phyloP scores from a whole-genome alignment of 2,329 filamentous ascomycete genomes.

The Metarhizium rileyi region DNA sequence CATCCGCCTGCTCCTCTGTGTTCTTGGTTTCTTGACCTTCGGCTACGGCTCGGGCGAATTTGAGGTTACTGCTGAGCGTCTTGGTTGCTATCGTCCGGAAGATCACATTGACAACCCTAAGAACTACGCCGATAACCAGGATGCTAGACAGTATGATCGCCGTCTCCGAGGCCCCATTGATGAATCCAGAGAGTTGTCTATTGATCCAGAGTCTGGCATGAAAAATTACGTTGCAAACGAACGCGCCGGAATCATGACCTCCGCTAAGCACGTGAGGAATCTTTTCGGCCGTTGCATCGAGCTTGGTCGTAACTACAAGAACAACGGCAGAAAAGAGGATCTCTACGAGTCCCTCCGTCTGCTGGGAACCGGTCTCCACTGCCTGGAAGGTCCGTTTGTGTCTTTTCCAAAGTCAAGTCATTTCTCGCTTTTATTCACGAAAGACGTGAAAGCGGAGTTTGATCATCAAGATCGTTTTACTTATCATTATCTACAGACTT shows the following conservation, averaged over 20 bases:
- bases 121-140: conserved; percentile 83
- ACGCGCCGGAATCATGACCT: conserved; percentile 66
- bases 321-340: conserved; percentile 53
- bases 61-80: conserved; percentile 70
- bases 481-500: conserved; percentile 47
- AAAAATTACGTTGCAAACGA: conserved; percentile 97
- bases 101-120: conserved; percentile 68
- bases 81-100: conserved; percentile 77
- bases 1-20: conserved; percentile 79
- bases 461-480: background rate
- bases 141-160: conserved; percentile 72
- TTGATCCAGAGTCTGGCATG: conserved; percentile 67
- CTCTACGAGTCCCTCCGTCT: conserved; percentile 80
- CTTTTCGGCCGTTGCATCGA: conserved; percentile 68
- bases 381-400: conserved; percentile 55
- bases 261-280: conserved; percentile 63
- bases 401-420: background rate
- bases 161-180: conserved; percentile 76
- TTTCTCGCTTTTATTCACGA: conserved; percentile 6
- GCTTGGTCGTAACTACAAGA: conserved; percentile 62
- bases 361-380: conserved; percentile 81
- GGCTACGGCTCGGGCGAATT: conserved; percentile 79
- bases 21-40: conserved; percentile 83
- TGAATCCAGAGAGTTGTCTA: conserved; percentile 64
- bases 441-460: background rate